phyloP scores from a whole-genome alignment of 768 basidiomycete species.

The Dioszegia hungarica region DNA sequence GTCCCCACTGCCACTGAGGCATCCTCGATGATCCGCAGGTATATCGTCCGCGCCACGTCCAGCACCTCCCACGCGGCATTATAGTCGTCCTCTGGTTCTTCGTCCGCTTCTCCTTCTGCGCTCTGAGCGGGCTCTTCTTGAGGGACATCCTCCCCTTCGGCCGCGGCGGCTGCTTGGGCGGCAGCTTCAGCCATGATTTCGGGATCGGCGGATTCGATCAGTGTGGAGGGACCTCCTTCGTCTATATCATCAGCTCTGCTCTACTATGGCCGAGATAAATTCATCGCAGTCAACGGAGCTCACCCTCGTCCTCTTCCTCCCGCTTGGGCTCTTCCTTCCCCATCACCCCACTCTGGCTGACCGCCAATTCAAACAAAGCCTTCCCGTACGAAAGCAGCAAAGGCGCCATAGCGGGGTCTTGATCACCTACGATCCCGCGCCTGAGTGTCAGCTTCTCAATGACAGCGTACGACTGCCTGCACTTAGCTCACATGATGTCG shows the following conservation, averaged over 20 bases:
- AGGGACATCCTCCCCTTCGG: conserved; percentile 5
- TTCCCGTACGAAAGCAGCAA: conserved; percentile 87
- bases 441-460: conserved; percentile 16
- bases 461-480: neutral
- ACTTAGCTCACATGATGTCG: conserved; percentile 39
- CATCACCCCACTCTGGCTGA: conserved; percentile 76
- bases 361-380: conserved; percentile 87
- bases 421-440: conserved; percentile 59
- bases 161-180: conserved; percentile 1
- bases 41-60: conserved; percentile 86
- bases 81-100: conserved; percentile 84
- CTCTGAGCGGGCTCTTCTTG: conserved; percentile 1
- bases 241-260: neutral
- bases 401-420: conserved; percentile 78
- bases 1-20: neutral
- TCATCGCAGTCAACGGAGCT: conserved; percentile 1
- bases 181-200: conserved; percentile 4
- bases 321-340: conserved; percentile 71
- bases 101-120: conserved; percentile 45
- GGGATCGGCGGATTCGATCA: conserved; percentile 14
- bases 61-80: conserved; percentile 96
- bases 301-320: conserved; percentile 36
- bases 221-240: conserved; percentile 11
- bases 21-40: conserved; percentile 53
- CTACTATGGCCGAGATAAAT: neutral